phyloP scores from a whole-genome alignment of 805 yeast species.

The Pichia phayaonensis region DNA sequence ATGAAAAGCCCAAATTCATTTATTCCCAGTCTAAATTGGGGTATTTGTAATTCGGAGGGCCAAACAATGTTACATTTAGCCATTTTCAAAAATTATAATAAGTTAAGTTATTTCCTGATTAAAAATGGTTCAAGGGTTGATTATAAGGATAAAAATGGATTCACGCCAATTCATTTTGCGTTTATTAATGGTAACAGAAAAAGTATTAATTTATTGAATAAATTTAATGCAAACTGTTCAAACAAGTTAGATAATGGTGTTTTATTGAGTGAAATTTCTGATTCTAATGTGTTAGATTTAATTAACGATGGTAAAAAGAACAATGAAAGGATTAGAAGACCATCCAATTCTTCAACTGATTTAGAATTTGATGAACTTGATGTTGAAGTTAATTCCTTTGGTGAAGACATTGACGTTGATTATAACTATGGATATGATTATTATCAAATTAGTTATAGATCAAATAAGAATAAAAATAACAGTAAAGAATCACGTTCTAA shows the following conservation, averaged over 20 bases:
- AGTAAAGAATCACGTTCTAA: background rate
- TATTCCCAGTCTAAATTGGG: slow-evolving; percentile 61
- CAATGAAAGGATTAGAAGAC: slow-evolving; percentile 5
- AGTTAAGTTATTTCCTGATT: slow-evolving; percentile 55
- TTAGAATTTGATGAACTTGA: slow-evolving; percentile 5
- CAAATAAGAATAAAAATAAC: background rate
- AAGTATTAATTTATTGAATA: slow-evolving; percentile 52
- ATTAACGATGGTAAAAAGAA: no score
- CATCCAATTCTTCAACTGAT: slow-evolving; percentile 5
- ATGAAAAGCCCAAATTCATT: slow-evolving; percentile 62
- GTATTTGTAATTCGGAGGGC: slow-evolving; percentile 72
- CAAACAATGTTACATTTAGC: slow-evolving; percentile 88
- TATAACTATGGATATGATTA: background rate
- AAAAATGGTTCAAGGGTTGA: slow-evolving; percentile 61
- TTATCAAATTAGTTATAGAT: background rate
- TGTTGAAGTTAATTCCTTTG: background rate
- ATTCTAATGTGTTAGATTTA: slow-evolving; percentile 32
- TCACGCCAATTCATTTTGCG: slow-evolving; percentile 85
- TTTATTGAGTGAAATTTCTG: slow-evolving; percentile 34
- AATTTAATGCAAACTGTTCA: slow-evolving; percentile 54
- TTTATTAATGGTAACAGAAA: slow-evolving; percentile 66
- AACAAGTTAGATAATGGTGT: slow-evolving; percentile 45
- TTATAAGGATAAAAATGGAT: slow-evolving; percentile 69
- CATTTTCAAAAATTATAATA: slow-evolving; percentile 60
- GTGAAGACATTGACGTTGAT: background rate